A percentile compares a stretch with the other conserved stretches of the same genome.
These are phyloP conservation scores for Xylaria scruposa DNA, from an alignment of 495 filamentous ascomycete genomes.

Conservation along the genomic window DNA sequence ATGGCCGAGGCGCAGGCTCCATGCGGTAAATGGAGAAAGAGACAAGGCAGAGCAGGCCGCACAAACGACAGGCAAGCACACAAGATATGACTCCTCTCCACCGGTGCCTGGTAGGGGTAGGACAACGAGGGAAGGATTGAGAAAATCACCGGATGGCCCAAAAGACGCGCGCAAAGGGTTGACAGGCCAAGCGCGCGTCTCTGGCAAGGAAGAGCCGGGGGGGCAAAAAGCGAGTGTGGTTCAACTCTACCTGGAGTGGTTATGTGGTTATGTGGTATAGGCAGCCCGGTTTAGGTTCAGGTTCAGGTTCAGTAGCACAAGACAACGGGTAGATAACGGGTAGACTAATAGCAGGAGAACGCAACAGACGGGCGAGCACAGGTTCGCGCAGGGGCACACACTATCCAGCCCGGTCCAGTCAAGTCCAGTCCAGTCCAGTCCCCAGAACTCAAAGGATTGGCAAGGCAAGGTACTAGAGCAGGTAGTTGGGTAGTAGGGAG, in stretches of 20 bases:
- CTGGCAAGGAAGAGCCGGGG: slow-evolving; percentile 33
- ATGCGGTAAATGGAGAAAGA: slow-evolving; percentile 32
- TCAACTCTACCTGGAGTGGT: slow-evolving; percentile 32
- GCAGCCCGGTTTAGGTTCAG: slow-evolving; percentile 2
- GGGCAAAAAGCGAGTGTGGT: slow-evolving; percentile 40
- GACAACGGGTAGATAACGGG: slow-evolving; percentile 13
- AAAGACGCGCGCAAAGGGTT: slow-evolving; percentile 44
- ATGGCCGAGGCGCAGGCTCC: slow-evolving; percentile 37
- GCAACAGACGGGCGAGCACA: neutral
- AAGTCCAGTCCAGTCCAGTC: neutral
- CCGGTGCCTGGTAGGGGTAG: slow-evolving; percentile 32
- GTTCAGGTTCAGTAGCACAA: slow-evolving; percentile 25
- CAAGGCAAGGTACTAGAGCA: slow-evolving; percentile 5
- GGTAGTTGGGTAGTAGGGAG: neutral
- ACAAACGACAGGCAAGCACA: slow-evolving; percentile 35
- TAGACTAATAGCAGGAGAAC: slow-evolving; percentile 4
- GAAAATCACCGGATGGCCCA: slow-evolving; percentile 36
- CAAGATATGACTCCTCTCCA: slow-evolving; percentile 30
- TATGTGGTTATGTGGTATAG: neutral
- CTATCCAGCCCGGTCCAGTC: slow-evolving; percentile 1
- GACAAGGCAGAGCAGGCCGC: slow-evolving; percentile 35
- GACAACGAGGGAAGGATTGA: slow-evolving; percentile 35
- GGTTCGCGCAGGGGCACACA: slow-evolving; percentile 13
- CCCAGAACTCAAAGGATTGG: slow-evolving; percentile 16
- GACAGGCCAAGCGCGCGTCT: slow-evolving; percentile 41